Percentiles rank a stretch among this genome's conserved stretches.
Conservation (phyloP, 1,284 basidiomycete species). For the Anthracocystis setariae region DNA sequence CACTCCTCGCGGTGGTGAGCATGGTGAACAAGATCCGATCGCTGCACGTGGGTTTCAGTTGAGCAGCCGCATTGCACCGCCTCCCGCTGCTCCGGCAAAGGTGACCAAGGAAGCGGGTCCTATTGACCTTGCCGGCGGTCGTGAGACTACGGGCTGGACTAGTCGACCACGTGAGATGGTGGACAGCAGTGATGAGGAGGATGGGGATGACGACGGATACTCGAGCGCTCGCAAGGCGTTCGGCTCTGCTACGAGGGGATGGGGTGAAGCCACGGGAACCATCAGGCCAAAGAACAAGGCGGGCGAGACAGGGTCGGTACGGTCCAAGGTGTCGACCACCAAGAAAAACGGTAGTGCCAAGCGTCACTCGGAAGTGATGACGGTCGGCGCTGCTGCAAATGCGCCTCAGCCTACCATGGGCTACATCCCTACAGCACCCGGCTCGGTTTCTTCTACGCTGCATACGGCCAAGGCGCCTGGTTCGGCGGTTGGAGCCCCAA, state of each 20-base stretch:
- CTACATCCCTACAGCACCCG: constrained; percentile 36
- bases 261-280: constrained; percentile 58
- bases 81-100: constrained; percentile 42
- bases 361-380: constrained; percentile 5
- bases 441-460: constrained; percentile 32
- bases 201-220: constrained; percentile 52
- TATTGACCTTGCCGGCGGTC: constrained; percentile 29
- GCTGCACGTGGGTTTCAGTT: constrained; percentile 35
- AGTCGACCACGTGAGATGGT: constrained; percentile 51
- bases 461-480: constrained; percentile 42
- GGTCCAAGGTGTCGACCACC: constrained; percentile 31
- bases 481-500: constrained; percentile 18
- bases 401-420: constrained; percentile 25
- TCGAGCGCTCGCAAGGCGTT: constrained; percentile 60
- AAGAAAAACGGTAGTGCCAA: constrained; percentile 27
- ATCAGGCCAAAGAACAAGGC: constrained; percentile 41
- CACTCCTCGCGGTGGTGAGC: constrained; percentile 40
- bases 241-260: constrained; percentile 53
- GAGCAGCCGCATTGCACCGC: constrained; percentile 53
- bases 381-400: constrained; percentile 5
- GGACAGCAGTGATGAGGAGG: constrained; percentile 61
- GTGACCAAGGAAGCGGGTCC: constrained; percentile 44
- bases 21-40: constrained; percentile 42
- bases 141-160: constrained; percentile 57
- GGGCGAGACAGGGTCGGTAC: constrained; percentile 30